phyloP scores from a whole-genome alignment of 371 early-diverging fungal species.

The Mucor lusitanicus region DNA sequence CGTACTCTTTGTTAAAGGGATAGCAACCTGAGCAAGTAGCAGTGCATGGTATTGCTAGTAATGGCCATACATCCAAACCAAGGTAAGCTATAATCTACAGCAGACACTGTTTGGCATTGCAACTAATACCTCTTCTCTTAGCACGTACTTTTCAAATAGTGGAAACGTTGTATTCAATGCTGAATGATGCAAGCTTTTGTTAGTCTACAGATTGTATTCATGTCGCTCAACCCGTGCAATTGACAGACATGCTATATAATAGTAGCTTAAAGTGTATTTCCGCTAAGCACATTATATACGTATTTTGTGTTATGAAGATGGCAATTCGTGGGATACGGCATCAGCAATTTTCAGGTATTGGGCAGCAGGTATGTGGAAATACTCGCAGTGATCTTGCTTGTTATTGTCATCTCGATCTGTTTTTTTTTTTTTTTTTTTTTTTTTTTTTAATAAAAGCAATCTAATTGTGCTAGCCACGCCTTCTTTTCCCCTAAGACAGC shows the following conservation, averaged over 20 bases:
- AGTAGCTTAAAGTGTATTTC: conserved; percentile 20
- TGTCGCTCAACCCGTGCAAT: conserved; percentile 15
- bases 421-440: no score
- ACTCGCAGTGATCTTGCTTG: conserved; percentile 2
- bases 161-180: not conserved
- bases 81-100: not conserved
- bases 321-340: conserved; percentile 20
- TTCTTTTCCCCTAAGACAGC: conserved; percentile 1
- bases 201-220: conserved; percentile 13
- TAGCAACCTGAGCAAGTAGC: conserved; percentile 19
- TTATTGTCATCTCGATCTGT: conserved; percentile 3
- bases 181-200: conserved; percentile 15
- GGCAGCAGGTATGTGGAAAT: conserved; percentile 8
- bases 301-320: conserved; percentile 23
- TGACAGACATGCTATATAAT: conserved; percentile 4
- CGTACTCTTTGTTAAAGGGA: conserved; percentile 21
- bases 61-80: not conserved
- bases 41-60: conserved; percentile 19
- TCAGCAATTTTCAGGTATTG: not conserved
- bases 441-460: not conserved
- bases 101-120: not conserved
- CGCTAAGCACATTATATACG: conserved; percentile 22
- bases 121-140: not conserved
- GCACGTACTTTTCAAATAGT: not conserved
- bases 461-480: conserved; percentile 1